Evolutionary conservation across 2,329 filamentous ascomycete genomes (phyloP), one percentile per base, ranked within the genome.

Genomic region (Exophiala xenobiotica): DNA sequence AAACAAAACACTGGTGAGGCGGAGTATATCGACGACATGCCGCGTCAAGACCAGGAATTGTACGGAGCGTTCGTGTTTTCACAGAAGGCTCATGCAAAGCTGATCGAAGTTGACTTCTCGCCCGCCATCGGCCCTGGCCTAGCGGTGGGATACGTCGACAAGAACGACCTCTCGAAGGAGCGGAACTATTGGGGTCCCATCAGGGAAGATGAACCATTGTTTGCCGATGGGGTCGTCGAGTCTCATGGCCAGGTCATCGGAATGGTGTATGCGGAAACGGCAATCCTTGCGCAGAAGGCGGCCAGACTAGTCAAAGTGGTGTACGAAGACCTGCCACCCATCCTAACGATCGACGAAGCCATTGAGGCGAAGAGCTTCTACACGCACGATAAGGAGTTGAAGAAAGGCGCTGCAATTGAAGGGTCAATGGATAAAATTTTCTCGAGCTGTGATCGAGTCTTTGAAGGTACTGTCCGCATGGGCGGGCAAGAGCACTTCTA

Each of bases 401-500:
- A 91, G 65, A 90, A 86, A 52, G 93, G 93, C 3, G 85, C 95
- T 60, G 73, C 38, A 3, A 40, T 40, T 20, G 19, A 24, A 14
- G 38, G 20, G 7, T 20, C 38, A 12, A 40, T 81, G 0, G 86
- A 93, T 48, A 81, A 83, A 53, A 89, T 86, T 0, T 95, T 96
- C 66, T 77, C 80, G 50, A 78, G 85, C 2, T 87, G 83, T 1
- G 92, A 97, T 63, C 82, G 95, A 65, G 79, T 95, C 6, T 92
- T 97, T 62, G 85, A 82, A 6, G 93, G 93, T 29, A 82, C 87
- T 1, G 81, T 86, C 1, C 80, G 91, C 46, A 96, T 99, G 82
- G 93, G 92, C 43, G 93, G 93, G 0, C 93, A 99, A 65, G 93
- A 99, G 68, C 92, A 99, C 66, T 97, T 99, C 67, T 99, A 97